Percentiles rank a stretch among this genome's conserved stretches.
phyloP scores from a whole-genome alignment of 2,329 filamentous ascomycete genomes.

The Lachnellula cervina region DNA sequence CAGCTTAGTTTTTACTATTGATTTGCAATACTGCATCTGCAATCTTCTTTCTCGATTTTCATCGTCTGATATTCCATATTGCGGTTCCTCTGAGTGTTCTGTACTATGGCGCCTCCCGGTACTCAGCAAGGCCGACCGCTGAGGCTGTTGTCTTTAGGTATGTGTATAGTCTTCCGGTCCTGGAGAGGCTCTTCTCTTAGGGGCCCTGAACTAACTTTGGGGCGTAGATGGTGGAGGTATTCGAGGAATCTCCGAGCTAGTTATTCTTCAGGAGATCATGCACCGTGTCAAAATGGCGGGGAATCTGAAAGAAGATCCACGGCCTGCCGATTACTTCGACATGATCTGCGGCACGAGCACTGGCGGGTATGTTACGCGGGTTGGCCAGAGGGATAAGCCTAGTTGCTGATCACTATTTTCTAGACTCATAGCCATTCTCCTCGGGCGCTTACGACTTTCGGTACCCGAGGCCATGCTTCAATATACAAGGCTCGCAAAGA shows the following conservation, averaged over 20 bases:
- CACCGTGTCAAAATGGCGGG: conserved; percentile 19
- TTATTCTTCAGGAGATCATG: conserved; percentile 35
- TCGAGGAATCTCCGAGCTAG: conserved; percentile 33
- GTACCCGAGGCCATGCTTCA: background rate
- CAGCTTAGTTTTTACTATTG: no score
- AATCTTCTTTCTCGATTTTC: no score
- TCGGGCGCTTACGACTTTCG: conserved; percentile 40
- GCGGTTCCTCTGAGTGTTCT: no score
- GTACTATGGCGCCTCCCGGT: no score
- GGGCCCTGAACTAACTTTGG: background rate
- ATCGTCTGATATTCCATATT: no score
- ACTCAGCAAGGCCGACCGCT: background rate
- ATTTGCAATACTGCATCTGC: no score
- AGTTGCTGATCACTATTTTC: background rate
- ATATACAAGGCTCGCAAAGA: no score
- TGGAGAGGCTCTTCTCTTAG: background rate
- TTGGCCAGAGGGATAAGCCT: background rate
- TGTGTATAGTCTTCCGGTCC: background rate
- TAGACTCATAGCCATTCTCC: conserved; percentile 44
- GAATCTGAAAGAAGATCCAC: conserved; percentile 20
- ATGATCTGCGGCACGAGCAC: conserved; percentile 30
- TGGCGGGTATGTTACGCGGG: conserved; percentile 28
- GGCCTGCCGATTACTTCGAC: conserved; percentile 36
- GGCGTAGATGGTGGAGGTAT: conserved; percentile 34
- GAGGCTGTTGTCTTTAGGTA: background rate